Base-by-base conservation (phyloP, 306 rosid genomes). In the Castanospermum australe region DNA sequence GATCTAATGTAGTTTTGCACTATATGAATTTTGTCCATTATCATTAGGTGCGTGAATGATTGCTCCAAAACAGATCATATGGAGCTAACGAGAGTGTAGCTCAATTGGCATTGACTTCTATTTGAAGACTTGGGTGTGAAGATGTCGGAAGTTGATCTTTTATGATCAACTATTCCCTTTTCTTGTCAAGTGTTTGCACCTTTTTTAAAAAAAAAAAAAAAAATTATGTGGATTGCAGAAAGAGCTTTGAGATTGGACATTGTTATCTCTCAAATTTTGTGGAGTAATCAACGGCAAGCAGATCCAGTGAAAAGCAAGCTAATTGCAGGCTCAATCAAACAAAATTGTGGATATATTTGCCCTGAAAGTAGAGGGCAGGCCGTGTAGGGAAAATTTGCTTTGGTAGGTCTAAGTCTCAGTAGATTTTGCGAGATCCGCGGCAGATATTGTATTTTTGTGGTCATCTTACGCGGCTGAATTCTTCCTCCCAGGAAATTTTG, bases 221-320 rank as follows among this genome's bases (percentile, higher is more conserved):
- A n/a, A n/a, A n/a, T n/a, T n/a, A n/a, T 33, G 51, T 76, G 11
- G 30, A 7, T 28, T 28, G 32, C 3, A 21, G 45, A 2, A 51
- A 47, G 41, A 48, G 59, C 17, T 35, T 20, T 17, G 76, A 18
- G 61, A 79, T 60, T 48, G 44, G 56, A 50, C 73, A 48, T 48
- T 60, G 70, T 15, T 51, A n/a, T 45, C 54, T 61, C 73, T 48
- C 65, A 63, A 42, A 35, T 52, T 61, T 64, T 62, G 21, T 47
- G 35, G 83, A 70, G 83, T 47, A 61, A 79, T 70, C 55, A 79
- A 38, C 24, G 42, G 83, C 55, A 24, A 59, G 17, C 20, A 8
- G 0, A 57, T 72, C 52, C 48, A 14, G 5, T 41, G 10, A 38
- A 60, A 59, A 59, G 41, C 12, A 62, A 63, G 41, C 33, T 20